These are phyloP conservation scores for Arthrobotrys sphaeroides DNA, from an alignment of 2,329 filamentous ascomycete genomes.

Conservation along the genomic window DNA sequence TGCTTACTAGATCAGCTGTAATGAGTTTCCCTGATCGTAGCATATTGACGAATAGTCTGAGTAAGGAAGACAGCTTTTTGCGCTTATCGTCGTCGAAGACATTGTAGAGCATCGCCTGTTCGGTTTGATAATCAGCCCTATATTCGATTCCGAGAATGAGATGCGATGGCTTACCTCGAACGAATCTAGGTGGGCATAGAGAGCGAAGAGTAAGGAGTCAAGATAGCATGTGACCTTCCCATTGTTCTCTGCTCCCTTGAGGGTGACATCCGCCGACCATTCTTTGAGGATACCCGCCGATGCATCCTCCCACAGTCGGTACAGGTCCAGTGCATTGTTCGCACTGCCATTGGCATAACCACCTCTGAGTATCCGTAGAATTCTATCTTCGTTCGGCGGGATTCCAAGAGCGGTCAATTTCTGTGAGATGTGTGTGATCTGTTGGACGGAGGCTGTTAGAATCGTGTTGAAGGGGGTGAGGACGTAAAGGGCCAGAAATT, in stretches of 20 bases:
- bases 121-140: conserved; percentile 6
- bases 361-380: conserved; percentile 54
- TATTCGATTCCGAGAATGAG: not conserved
- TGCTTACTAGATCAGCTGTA: conserved; percentile 77
- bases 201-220: conserved; percentile 89
- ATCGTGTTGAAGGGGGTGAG: conserved; percentile 9
- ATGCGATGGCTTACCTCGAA: conserved; percentile 73
- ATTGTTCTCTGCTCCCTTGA: conserved; percentile 87
- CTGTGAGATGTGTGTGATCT: conserved; percentile 55
- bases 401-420: conserved; percentile 54
- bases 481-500: too few relatives aligned
- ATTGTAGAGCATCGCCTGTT: conserved; percentile 75
- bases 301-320: conserved; percentile 81
- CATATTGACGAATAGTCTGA: conserved; percentile 94
- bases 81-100: conserved; percentile 77
- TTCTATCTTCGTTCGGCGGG: conserved; percentile 54
- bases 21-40: conserved; percentile 85
- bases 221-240: conserved; percentile 92
- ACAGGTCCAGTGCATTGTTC: conserved; percentile 77
- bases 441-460: conserved; percentile 25
- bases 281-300: conserved; percentile 79
- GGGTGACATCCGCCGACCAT: conserved; percentile 75
- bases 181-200: conserved; percentile 89
- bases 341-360: conserved; percentile 73
- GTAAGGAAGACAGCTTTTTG: conserved; percentile 76